Conservation (phyloP, 2,329 filamentous ascomycete species). For the Pyrenophora seminiperda region DNA sequence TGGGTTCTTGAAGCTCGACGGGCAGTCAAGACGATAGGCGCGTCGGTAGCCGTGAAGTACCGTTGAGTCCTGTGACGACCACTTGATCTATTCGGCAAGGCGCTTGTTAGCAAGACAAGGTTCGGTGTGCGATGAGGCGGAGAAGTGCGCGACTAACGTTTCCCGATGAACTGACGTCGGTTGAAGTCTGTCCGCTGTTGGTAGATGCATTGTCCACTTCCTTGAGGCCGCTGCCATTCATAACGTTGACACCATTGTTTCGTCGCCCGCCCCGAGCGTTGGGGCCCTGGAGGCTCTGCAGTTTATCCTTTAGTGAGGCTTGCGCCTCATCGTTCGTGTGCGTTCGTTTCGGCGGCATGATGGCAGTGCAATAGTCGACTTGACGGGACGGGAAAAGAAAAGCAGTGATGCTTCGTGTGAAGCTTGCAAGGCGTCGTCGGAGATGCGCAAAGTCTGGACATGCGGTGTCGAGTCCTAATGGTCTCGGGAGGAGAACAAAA, state of each 20-base stretch:
- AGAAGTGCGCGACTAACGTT: conserved; percentile 37
- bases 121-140: conserved; percentile 6
- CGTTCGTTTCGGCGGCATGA: conserved; percentile 48
- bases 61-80: conserved; percentile 69
- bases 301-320: conserved; percentile 50
- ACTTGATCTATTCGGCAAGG: conserved; percentile 57
- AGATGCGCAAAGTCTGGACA: conserved; percentile 6
- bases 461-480: conserved; percentile 10
- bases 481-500: conserved; percentile 19
- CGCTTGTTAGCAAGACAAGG: conserved; percentile 18
- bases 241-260: conserved; percentile 31
- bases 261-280: conserved; percentile 47
- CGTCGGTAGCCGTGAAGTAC: conserved; percentile 77
- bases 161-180: conserved; percentile 36
- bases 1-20: conserved; percentile 67
- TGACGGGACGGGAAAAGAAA: neutral
- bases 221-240: conserved; percentile 46
- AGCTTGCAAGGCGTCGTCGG: conserved; percentile 1
- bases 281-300: conserved; percentile 47
- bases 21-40: conserved; percentile 72
- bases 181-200: conserved; percentile 42
- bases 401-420: conserved; percentile 1
- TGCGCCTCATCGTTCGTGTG: conserved; percentile 47
- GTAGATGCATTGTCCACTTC: conserved; percentile 48
- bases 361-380: conserved; percentile 3